Evolutionary conservation across 768 basidiomycete species (phyloP).

Genomic region (Agaricus blazei): DNA sequence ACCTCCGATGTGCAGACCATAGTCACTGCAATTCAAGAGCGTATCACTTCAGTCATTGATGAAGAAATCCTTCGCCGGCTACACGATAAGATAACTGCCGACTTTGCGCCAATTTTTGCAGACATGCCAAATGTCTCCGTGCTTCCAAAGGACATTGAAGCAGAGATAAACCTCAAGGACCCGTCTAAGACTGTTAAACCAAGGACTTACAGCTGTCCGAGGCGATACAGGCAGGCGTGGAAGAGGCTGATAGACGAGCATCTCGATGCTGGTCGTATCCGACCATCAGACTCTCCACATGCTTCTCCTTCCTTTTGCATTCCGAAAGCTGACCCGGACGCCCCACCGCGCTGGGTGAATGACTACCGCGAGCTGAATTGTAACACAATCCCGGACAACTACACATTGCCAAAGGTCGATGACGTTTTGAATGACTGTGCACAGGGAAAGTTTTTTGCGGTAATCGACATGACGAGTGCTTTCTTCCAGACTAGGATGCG

Average conservation of each 20-base stretch:
- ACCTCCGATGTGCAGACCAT: no score
- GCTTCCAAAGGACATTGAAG: no score
- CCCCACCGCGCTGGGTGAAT: slow-evolving; percentile 29
- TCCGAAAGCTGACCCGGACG: slow-evolving; percentile 2
- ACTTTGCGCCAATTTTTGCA: no score
- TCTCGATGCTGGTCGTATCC: slow-evolving; percentile 20
- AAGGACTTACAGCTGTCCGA: no score
- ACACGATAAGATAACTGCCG: no score
- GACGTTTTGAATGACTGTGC: slow-evolving; percentile 26
- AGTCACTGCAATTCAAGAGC: no score
- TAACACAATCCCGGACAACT: slow-evolving; percentile 8
- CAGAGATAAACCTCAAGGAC: no score
- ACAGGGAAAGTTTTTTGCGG: slow-evolving; percentile 28
- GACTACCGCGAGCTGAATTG: slow-evolving; percentile 27
- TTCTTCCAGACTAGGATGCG: slow-evolving; percentile 31
- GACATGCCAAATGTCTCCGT: no score
- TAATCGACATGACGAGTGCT: slow-evolving; percentile 32
- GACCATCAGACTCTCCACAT: slow-evolving; percentile 19
- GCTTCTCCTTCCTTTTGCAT: slow-evolving; percentile 22
- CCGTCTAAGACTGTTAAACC: no score
- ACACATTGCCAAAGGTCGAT: slow-evolving; percentile 15
- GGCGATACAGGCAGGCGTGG: no score
- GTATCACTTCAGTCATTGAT: no score
- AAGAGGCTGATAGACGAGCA: slow-evolving; percentile 22
- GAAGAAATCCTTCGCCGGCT: no score